Conservation (phyloP, 148 eudicot genomes). For the Vaccinium macrocarpon region DNA sequence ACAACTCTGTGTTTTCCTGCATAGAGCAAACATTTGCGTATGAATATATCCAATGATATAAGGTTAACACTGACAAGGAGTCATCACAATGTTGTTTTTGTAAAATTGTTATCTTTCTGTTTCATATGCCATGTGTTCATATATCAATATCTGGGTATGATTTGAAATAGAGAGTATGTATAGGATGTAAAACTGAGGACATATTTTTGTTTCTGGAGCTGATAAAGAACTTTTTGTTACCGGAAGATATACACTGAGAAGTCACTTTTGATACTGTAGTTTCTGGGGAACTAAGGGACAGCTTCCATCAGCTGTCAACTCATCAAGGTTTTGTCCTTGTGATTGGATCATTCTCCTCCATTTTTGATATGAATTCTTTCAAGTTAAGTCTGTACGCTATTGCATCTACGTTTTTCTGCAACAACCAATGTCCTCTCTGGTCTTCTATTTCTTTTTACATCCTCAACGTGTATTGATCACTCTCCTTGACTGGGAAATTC, state of each 20-base stretch:
- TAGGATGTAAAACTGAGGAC: neutral
- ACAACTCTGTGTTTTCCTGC: neutral
- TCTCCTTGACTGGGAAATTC: neutral
- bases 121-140: neutral
- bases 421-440: neutral
- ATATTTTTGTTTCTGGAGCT: neutral
- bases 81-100: neutral
- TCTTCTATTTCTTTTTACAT: neutral
- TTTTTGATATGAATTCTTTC: neutral
- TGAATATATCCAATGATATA: neutral
- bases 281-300: neutral
- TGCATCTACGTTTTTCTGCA: neutral
- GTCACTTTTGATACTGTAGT: neutral
- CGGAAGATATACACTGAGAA: neutral
- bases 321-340: neutral
- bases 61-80: neutral
- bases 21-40: neutral
- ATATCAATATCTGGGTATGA: neutral
- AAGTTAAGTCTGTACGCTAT: neutral
- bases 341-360: neutral
- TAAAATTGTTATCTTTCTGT: neutral
- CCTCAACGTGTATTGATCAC: neutral
- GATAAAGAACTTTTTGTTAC: neutral
- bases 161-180: neutral
- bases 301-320: neutral